Percentiles rank a stretch among this genome's conserved stretches.
These are phyloP conservation scores for Diaporthe citrichinensis DNA, from an alignment of 2,329 filamentous ascomycete species.

Conservation along the genomic window DNA sequence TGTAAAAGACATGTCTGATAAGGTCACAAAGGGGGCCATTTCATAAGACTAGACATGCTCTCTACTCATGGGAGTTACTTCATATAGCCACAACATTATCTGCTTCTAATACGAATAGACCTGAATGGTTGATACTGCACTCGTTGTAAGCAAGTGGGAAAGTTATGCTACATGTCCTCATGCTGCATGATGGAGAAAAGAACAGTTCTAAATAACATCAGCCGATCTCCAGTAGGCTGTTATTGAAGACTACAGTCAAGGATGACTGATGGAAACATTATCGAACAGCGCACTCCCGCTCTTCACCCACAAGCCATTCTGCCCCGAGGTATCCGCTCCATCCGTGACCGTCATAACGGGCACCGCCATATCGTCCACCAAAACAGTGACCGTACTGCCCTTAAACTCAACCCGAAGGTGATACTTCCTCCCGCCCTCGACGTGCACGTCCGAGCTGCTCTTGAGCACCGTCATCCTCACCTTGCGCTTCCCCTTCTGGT, in stretches of 20 bases:
- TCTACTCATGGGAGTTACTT: too few species aligned
- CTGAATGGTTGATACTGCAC: neutral
- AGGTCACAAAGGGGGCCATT: slow-evolving; percentile 11
- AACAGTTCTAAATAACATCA: neutral
- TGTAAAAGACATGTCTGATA: slow-evolving; percentile 35
- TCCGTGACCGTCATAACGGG: neutral
- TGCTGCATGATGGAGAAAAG: neutral
- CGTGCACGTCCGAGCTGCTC: neutral
- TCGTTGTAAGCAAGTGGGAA: neutral
- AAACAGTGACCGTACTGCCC: neutral
- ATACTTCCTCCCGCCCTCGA: neutral
- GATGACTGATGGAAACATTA: slow-evolving; percentile 13
- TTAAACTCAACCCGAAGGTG: slow-evolving; percentile 4
- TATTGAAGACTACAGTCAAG: neutral
- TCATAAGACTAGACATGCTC: neutral
- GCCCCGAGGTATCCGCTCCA: neutral
- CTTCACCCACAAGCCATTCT: slow-evolving; percentile 22
- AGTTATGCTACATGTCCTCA: neutral
- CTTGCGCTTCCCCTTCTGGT: neutral
- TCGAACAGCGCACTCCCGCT: neutral
- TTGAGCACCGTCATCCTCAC: neutral
- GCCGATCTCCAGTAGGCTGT: neutral
- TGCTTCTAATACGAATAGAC: neutral
- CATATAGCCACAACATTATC: neutral
- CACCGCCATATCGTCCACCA: neutral